These are phyloP conservation scores for Cryptococcus sp. DNA, from an alignment of 1,284 basidiomycete genomes.

Conservation along the genomic window DNA sequence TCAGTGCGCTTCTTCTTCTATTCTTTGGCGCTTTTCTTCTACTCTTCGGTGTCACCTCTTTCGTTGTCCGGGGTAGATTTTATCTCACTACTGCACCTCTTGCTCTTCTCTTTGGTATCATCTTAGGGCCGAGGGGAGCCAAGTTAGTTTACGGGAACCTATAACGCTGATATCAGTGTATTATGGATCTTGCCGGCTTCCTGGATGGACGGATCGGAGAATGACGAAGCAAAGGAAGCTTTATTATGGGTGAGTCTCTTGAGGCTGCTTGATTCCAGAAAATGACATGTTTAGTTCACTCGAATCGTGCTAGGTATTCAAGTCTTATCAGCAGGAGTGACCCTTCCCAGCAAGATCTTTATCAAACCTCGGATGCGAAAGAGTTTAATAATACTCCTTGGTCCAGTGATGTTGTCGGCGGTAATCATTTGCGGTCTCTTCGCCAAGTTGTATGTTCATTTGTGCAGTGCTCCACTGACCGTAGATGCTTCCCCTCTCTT, in stretches of 20 bases:
- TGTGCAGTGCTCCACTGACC: not conserved
- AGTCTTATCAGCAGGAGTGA: slow-evolving; percentile 17
- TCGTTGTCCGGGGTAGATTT: slow-evolving; percentile 16
- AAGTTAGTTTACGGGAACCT: slow-evolving; percentile 7
- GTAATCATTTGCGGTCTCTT: slow-evolving; percentile 9
- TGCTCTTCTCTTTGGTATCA: slow-evolving; percentile 18
- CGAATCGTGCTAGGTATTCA: slow-evolving; percentile 22
- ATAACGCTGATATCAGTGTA: slow-evolving; percentile 3
- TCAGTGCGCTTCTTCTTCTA: not conserved
- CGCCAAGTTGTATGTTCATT: slow-evolving; percentile 10
- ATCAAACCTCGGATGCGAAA: slow-evolving; percentile 7
- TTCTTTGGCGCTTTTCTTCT: slow-evolving; percentile 15
- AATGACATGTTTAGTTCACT: slow-evolving; percentile 11
- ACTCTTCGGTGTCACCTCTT: slow-evolving; percentile 17
- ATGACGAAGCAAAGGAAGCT: slow-evolving; percentile 12
- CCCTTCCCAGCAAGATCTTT: slow-evolving; percentile 13
- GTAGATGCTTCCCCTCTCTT: slow-evolving; percentile 13
- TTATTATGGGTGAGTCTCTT: slow-evolving; percentile 16
- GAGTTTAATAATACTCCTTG: slow-evolving; percentile 12
- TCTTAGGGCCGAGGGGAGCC: slow-evolving; percentile 14
- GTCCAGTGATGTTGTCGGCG: slow-evolving; percentile 18
- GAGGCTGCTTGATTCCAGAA: not conserved
- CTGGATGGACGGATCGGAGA: slow-evolving; percentile 17
- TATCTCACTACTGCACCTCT: slow-evolving; percentile 17
- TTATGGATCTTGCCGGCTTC: slow-evolving; percentile 14